Base-by-base conservation (phyloP, 1,284 basidiomycete genomes). In the Ceratobasidium sp. region DNA sequence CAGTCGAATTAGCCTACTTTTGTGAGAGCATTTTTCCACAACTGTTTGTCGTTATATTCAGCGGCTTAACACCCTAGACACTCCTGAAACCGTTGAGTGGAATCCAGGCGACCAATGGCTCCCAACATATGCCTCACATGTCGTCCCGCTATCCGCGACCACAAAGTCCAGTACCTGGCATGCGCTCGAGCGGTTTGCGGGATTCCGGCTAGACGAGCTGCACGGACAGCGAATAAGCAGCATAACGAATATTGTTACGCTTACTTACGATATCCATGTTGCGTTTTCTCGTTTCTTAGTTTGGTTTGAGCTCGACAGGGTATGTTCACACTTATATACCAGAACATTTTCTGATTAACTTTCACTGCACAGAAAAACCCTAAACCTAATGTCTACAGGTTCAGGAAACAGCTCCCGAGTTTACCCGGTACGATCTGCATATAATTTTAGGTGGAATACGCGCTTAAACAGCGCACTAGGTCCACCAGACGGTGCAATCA, bases 21-120 rank as follows among this genome's bases (percentile, higher is more conserved):
- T 71, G 67, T 71, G 44, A 57, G 67, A 11, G 6, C 47, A 47
- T n/a, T 24, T 33, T 47, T 31, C 67, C 51, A 24, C 19, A 54
- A 22, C 3, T n/a, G 27, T 9, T 56, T 56, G 65, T 45, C 24
- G 51, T 15, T 22, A n/a, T 7, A 41, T 41, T 60, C 33, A 60
- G 31, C 50, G 60, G 22, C 44, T 59, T 59, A 29, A 48, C 47
- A 17, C 17, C 22, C 17, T 47, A 71, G 67, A 71, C 36, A 71
- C 67, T 41, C 67, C 67, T 33, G 67, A 71, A 48, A 71, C 67
- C 7, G 67, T 71, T 17, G 67, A 71, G 54, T 71, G 67, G 67
- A 71, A 71, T 41, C 67, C 67, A 19, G 67, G 67, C 27, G 67
- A 71, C 29, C 54, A 59, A n/a, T 71, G 67, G 67, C 47, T 71